Evolutionary conservation across 768 basidiomycete genomes (phyloP).

Genomic region (Panaeolus papilionaceus): DNA sequence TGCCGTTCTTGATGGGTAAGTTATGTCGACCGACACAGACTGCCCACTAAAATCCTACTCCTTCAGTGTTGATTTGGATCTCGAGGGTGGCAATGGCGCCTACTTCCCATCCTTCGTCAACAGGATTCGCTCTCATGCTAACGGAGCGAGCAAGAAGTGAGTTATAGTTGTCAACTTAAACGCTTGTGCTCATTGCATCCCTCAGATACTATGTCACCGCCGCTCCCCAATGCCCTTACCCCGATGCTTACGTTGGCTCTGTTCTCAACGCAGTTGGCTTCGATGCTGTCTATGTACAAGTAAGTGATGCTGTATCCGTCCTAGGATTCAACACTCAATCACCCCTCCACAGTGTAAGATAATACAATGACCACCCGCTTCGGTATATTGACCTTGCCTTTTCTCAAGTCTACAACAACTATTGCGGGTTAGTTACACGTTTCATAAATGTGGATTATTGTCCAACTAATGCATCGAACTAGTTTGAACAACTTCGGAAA

Average conservation of each 20-base stretch:
- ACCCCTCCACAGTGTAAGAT: background rate
- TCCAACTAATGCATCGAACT: background rate
- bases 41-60: background rate
- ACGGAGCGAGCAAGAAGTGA: slow-evolving; percentile 54
- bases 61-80: slow-evolving; percentile 62
- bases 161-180: slow-evolving; percentile 20
- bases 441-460: background rate
- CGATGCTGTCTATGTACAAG: slow-evolving; percentile 71
- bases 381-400: background rate
- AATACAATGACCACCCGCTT: background rate
- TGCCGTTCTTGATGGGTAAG: slow-evolving; percentile 69
- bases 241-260: slow-evolving; percentile 59
- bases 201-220: slow-evolving; percentile 60
- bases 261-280: slow-evolving; percentile 64
- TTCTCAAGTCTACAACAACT: slow-evolving; percentile 49
- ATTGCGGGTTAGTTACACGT: slow-evolving; percentile 37
- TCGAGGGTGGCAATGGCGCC: slow-evolving; percentile 59
- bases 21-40: background rate
- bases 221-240: slow-evolving; percentile 64
- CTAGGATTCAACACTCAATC: background rate
- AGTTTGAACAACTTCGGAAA: slow-evolving; percentile 47
- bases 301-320: background rate
- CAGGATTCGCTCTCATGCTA: slow-evolving; percentile 49
- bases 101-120: slow-evolving; percentile 55
- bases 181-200: background rate